Evolutionary conservation across 1,284 basidiomycete genomes (phyloP), one percentile per base, ranked within the genome.

Genomic region (Tilletia caries): DNA sequence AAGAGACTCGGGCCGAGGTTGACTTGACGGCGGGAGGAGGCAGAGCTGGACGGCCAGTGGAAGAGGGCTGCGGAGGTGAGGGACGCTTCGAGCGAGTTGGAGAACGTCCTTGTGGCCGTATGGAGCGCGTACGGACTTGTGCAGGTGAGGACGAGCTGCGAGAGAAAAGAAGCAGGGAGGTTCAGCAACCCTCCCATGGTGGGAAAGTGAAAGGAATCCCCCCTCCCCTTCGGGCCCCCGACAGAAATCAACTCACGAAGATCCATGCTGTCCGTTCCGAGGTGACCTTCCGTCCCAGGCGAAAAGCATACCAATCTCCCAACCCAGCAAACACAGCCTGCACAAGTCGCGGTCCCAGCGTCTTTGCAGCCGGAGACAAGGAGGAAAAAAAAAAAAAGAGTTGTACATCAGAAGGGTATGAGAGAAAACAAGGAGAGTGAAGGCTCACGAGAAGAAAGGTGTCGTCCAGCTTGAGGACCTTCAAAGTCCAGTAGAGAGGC

Each of bases 21-120:
- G 34, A 34, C 20, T 20, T 50, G 33, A 25, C 62, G n/a, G 25
- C 8, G 20, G 15, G 41, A 41, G 3, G 44, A 23, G 8, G 20
- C 23, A 18, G 75, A n/a, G n/a, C n/a, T n/a, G n/a, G n/a, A 83
- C 0, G 87, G 94, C 85, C 92, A 98, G 80, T 88, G 88, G 29
- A 86, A 86, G 65, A 97, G 86, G 0, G 94, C 94, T 44, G 91
- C 84, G 0, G 89, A 89, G 0, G 91, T 92, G 50, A 98, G 84
- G 0, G 92, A 89, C 0, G 93, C 94, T 82, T 99, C 96, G 25
- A 93, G 85, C 4, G 93, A 95, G 81, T 98, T 99, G 18, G 93
- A 95, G 46, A 98, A 86, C 0, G 94, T 92, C 25, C 96, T 88
- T 3, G 93, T 91, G 13, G 96, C 86, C 0, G 92, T 89, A 67